Base-by-base conservation (phyloP, 208 protist species). In the Crithidia expoeki region DNA sequence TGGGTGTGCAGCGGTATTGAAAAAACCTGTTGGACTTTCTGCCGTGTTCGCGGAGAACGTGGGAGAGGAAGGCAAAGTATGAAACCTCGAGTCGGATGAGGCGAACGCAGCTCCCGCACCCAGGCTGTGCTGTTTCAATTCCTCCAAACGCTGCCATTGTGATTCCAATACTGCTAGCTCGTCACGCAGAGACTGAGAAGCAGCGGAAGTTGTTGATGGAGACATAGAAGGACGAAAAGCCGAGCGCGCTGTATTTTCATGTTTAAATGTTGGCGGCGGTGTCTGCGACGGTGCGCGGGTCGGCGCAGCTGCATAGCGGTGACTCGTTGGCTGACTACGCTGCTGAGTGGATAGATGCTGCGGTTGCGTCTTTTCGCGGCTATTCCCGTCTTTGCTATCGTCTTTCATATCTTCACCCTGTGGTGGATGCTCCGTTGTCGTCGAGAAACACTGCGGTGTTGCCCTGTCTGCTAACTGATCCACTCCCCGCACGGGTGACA, bases 71-170 rank as follows among this genome's bases (percentile, higher is more conserved):
- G n/a, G n/a, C n/a, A n/a, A n/a, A n/a, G n/a, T n/a, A n/a, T n/a
- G n/a, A n/a, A n/a, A n/a, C n/a, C n/a, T 2, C 7, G 28, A n/a
- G 27, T 4, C 28, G 32, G n/a, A 0, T 5, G 36, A 14, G 23
- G 11, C 2, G 2, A 11, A 6, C 33, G 28, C 21, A 40, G 23
- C n/a, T 11, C 40, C 49, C 34, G 34, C 33, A 14, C 40, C 55
- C 56, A 73, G 49, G 42, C 73, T 28, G 51, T 73, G 44, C 59
- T 67, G 68, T 49, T 88, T 81, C 40, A 88, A 53, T 59, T 83
- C 76, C 65, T 90, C 83, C 65, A 94, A 70, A 4, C 86, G 84
- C 55, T 81, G 71, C 87, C 87, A 95, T 74, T 91, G 90, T 57
- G 73, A 80, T 62, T 95, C 90, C 21, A 95, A 64, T 57, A 74